Evolutionary conservation across 306 rosid genomes (phyloP), one percentile per base, ranked within the genome.

Genomic region (Begonia fuchsioides): DNA sequence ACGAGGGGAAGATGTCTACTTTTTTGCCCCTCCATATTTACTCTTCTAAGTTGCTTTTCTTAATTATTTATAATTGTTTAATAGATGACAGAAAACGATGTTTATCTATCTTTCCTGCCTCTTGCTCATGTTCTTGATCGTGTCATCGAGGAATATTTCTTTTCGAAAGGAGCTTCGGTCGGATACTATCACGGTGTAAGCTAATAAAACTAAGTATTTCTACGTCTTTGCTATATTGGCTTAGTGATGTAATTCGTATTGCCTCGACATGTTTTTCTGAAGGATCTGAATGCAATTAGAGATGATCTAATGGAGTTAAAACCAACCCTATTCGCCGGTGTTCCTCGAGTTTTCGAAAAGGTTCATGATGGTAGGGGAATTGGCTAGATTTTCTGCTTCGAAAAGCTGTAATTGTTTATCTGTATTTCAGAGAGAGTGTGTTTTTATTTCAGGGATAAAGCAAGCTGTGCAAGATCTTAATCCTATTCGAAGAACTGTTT

Each of bases 161-260:
- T 87, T 59, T 76, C 26, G 13, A 77, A 64, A 12, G 96, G 96
- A 17, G 96, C 96, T 8, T 82, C 94, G 8, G 82, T 87, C 57
- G 96, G 94, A 59, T 87, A 87, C 75, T 87, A 70, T 52, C 94
- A 87, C 50, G 96, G 96, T 82, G 96, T 87, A 72, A 11, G 69
- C 53, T 48, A 17, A 50, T 51, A 18, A 11, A 64, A 43, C 35
- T 17, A 13, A n/a, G 48, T 20, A 10, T 44, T 43, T 9, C 39
- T 26, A 6, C 1, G 35, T 4, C 7, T 26, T 26, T 5, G 35
- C 35, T 26, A 26, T n/a, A n/a, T n/a, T n/a, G n/a, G n/a, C n/a
- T n/a, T n/a, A n/a, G n/a, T n/a, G n/a, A n/a, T n/a, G n/a, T n/a
- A n/a, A n/a, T n/a, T n/a, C 35, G 35, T 26, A 26, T 26, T 5